Base-by-base conservation (phyloP, 345 rosid genomes). In the Acer campestre region DNA sequence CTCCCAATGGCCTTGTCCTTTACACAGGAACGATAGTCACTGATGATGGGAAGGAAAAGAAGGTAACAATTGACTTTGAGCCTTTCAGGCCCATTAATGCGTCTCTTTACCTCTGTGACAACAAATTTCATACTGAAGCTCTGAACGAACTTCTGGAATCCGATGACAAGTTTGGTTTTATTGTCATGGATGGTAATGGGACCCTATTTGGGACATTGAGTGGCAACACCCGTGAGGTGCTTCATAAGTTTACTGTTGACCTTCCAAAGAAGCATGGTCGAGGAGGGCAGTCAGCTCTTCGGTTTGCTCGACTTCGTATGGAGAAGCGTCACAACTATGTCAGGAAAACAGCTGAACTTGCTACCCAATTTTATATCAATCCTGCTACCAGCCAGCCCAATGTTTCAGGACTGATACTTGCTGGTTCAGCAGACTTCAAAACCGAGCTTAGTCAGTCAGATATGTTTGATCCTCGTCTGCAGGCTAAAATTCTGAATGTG, bases 291-390 rank as follows among this genome's bases (percentile, higher is more conserved):
- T 89, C 92, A 70, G 94, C 94, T 27, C 91, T 89, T 76, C 90
- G 92, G n/a, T 90, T 90, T 86, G 92, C 94, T 69, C 88, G 94
- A 40, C 91, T 90, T 78, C 86, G 94, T 7, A 90, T 89, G 91
- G 94, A 90, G 81, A 90, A 90, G 85, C 94, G 94, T 61, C 94
- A 90, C 86, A 90, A 90, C 77, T 90, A 90, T 90, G 94, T 89
- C 53, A 83, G 94, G 82, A 90, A 90, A 84, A 89, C 94, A 3
- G 94, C 94, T 18, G 94, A 90, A 79, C 91, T 90, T 68, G 92
- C 94, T 29, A 90, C 94, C 4, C 92, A 90, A 64, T 90, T 84
- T 71, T 90, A 35, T 71, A 86, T 90, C 73, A 89, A 90, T 61
- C 90, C 94, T 27, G 63, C 90, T 20, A 90, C 92, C 61, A 90